Base-by-base conservation (phyloP, 2,329 filamentous ascomycete genomes). In the Talaromyces sp. region DNA sequence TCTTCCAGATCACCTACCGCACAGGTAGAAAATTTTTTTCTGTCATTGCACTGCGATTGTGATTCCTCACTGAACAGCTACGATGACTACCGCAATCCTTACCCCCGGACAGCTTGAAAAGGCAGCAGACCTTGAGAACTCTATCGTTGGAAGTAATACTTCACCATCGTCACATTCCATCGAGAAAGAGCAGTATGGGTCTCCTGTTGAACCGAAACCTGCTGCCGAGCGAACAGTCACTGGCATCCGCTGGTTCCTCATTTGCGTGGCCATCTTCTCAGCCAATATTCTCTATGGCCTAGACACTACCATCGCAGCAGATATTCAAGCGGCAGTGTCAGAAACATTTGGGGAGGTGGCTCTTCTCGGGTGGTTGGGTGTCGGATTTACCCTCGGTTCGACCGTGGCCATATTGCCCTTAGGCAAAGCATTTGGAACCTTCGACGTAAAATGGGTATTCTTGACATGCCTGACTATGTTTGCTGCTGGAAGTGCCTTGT, bases 261-360 rank as follows among this genome's bases (percentile, higher is more conserved):
- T 68, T 13, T 66, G 66, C 22, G 59, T 62, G 55, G 68, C 70
- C 22, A 61, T 75, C 2, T 72, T 75, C 39, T 66, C 72, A 1
- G 81, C 71, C 3, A 76, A 79, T 19, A 70, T 71, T n/a, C 64
- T 73, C 32, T 74, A 69, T 56, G 69, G 68, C 11, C 65, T 75
- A 2, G 73, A 75, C 3, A 83, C 81, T 0, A 83, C 83, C 2
- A 82, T 83, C 6, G 72, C 80, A 32, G 75, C 82, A 5, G 80
- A 81, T 63, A 75, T 79, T 2, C 79, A 82, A 60, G 76, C 74
- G 1, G 68, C 72, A 11, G 76, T 82, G 10, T 67, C 79, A 15
- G 66, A 72, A 30, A 64, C 67, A 0, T 78, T 81, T 36, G 68
- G 72, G n/a, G 64, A 75, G 1, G 64, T 78, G 8, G 22, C 70